Evolutionary conservation across 768 basidiomycete genomes (phyloP), one percentile per base, ranked within the genome.

Genomic region (Suillus ampliporus): DNA sequence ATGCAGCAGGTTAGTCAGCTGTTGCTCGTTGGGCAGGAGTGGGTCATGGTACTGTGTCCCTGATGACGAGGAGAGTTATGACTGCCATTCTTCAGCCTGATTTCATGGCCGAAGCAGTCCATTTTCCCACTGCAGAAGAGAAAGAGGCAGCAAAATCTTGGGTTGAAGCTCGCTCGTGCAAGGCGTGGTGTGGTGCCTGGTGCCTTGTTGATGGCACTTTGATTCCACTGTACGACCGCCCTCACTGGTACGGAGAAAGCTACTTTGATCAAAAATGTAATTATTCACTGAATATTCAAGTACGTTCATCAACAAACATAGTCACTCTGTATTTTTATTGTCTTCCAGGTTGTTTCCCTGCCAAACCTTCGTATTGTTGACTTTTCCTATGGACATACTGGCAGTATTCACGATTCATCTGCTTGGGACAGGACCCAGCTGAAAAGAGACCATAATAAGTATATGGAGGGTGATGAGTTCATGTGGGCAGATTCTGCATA

Each of bases 171-270:
- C n/a, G n/a, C n/a, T n/a, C n/a, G n/a, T 81, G 80, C 58, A 26
- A 51, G 4, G 73, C 67, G 2, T 83, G 78, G 80, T 54, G 74
- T 1, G 35, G 78, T 63, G 79, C 79, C 1, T 82, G 76, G 75
- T 73, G 67, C 38, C 60, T 80, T 57, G 77, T 80, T 41, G 79
- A 81, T 67, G 79, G n/a, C n/a, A n/a, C n/a, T n/a, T n/a, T n/a
- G n/a, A n/a, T n/a, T n/a, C n/a, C n/a, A n/a, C n/a, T n/a, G 1
- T 69, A 58, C 48, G 57, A 71, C 3, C 60, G 69, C 5, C 80
- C 80, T 11, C 50, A 46, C n/a, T 75, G 71, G 67, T 76, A 70
- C 67, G 77, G 80, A 0, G 70, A 78, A 47, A 73, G 67, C 28
- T 80, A 77, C 58, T 81, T 75, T 65, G 78, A 80, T 64, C 61